phyloP scores from a whole-genome alignment of 306 rosid genomes.

The Cucumis cinereus region DNA sequence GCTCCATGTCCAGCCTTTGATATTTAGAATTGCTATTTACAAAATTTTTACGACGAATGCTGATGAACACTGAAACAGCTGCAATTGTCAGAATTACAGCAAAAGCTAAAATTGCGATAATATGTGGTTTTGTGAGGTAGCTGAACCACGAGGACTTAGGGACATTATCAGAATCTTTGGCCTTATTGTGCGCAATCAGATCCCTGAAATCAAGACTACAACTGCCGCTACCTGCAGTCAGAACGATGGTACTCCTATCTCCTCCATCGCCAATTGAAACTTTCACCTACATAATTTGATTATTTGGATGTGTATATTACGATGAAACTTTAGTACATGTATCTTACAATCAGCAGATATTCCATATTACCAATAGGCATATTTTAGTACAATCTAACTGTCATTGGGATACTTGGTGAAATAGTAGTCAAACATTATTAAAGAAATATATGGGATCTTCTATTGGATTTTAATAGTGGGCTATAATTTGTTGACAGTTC shows the following conservation, averaged over 20 bases:
- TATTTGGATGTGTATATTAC: neutral
- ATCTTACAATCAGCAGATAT: neutral
- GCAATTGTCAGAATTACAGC: conserved; percentile 16
- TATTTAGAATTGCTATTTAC: conserved; percentile 11
- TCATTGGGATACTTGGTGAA: neutral
- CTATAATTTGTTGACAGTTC: neutral
- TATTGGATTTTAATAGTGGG: neutral
- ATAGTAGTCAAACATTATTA: neutral
- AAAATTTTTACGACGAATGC: conserved; percentile 13
- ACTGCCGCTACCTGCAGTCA: conserved; percentile 18
- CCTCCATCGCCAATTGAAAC: conserved; percentile 20
- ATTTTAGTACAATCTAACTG: neutral
- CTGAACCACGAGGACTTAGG: conserved; percentile 11
- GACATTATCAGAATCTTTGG: conserved; percentile 9
- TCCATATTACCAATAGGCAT: neutral
- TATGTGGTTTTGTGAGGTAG: conserved; percentile 14
- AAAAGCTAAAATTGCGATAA: conserved; percentile 11
- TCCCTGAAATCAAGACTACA: conserved; percentile 36
- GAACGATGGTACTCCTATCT: conserved; percentile 11
- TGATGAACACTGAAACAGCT: conserved; percentile 18
- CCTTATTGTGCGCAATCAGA: conserved; percentile 8
- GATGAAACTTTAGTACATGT: neutral
- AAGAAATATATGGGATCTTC: neutral
- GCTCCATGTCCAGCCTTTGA: conserved; percentile 29
- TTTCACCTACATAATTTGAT: conserved; percentile 19